Evolutionary conservation across 768 basidiomycete genomes (phyloP).

Genomic region (Pholiota microspora): DNA sequence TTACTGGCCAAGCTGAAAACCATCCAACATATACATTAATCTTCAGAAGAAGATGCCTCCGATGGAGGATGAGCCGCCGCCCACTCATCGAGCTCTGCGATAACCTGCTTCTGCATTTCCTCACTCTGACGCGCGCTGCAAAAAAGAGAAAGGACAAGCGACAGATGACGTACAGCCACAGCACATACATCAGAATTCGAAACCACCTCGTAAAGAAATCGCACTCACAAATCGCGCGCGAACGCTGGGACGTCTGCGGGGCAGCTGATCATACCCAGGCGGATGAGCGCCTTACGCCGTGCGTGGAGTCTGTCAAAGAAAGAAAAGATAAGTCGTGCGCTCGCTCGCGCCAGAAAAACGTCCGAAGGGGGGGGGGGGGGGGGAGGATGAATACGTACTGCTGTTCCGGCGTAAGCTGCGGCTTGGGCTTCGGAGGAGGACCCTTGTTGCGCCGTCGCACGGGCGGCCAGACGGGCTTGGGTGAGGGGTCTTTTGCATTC

Average conservation of each 20-base stretch:
- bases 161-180: too few species aligned
- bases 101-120: constrained; percentile 41
- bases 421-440: constrained; percentile 27
- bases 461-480: constrained; percentile 63
- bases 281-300: constrained; percentile 61
- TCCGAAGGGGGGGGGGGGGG: too few species aligned
- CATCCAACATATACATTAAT: too few species aligned
- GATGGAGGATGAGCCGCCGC: constrained; percentile 7
- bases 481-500: constrained; percentile 21
- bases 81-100: constrained; percentile 40
- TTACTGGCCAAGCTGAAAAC: too few species aligned
- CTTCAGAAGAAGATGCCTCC: background rate
- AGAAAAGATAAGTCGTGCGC: background rate
- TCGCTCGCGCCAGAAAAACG: background rate
- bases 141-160: background rate
- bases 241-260: constrained; percentile 53
- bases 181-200: too few species aligned
- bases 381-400: constrained; percentile 44
- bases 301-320: constrained; percentile 40
- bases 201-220: too few species aligned
- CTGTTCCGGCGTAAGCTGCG: constrained; percentile 42
- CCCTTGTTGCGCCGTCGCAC: constrained; percentile 53
- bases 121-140: constrained; percentile 36
- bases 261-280: constrained; percentile 54
- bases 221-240: constrained; percentile 29